Evolutionary conservation across 2,329 filamentous ascomycete species (phyloP).

Genomic region (Massarina eburnea): DNA sequence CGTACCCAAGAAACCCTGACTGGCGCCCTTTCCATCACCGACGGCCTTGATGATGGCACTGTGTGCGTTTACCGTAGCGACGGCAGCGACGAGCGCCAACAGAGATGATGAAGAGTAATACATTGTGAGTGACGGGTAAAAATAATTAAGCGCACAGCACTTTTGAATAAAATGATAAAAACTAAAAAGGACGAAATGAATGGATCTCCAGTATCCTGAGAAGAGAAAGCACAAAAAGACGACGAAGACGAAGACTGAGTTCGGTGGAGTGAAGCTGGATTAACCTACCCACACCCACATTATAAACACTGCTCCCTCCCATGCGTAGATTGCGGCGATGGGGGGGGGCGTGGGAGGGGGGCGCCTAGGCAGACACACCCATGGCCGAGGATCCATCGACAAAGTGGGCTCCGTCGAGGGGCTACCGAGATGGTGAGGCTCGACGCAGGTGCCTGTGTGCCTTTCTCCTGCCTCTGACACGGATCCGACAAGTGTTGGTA

Average conservation of each 20-base stretch:
- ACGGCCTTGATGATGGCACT: conserved; percentile 33
- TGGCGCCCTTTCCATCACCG: conserved; percentile 28
- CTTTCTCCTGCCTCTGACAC: conserved; percentile 6
- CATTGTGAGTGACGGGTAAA: conserved; percentile 20
- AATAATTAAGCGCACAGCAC: conserved; percentile 27
- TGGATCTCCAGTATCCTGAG: conserved; percentile 9
- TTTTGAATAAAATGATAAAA: conserved; percentile 20
- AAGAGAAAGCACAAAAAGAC: too few species aligned
- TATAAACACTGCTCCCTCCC: conserved; percentile 1
- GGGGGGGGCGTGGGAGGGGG: too few species aligned
- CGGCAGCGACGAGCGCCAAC: conserved; percentile 33
- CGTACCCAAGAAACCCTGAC: conserved; percentile 36
- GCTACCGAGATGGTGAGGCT: conserved; percentile 6
- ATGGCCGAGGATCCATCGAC: conserved; percentile 5
- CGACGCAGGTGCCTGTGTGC: conserved; percentile 4
- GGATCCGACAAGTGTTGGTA: background rate
- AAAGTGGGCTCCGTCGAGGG: conserved; percentile 3
- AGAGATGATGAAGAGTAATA: conserved; percentile 26
- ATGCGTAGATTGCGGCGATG: background rate
- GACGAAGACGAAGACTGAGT: conserved; percentile 2
- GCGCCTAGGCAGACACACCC: conserved; percentile 3
- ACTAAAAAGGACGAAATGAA: conserved; percentile 19
- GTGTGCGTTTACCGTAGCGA: conserved; percentile 33
- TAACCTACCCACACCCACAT: background rate
- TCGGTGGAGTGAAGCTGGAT: background rate